phyloP scores from a whole-genome alignment of 331 rosid genomes.

The Malus hybrid region DNA sequence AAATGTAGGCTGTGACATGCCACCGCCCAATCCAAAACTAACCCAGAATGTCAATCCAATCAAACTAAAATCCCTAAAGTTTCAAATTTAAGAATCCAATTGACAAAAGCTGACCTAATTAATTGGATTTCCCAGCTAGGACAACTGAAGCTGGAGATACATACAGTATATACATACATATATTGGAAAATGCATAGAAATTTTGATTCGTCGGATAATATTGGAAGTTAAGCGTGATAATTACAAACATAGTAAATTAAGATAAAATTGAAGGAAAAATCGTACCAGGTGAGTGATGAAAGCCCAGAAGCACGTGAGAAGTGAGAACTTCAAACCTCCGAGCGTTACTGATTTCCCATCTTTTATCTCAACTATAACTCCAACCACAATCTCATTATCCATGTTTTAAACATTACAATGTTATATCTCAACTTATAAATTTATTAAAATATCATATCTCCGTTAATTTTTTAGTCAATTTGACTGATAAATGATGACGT shows the following conservation, averaged over 20 bases:
- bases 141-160: neutral
- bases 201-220: neutral
- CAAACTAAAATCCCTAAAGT: neutral
- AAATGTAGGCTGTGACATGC: neutral
- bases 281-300: neutral
- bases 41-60: constrained; percentile 2
- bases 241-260: neutral
- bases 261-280: neutral
- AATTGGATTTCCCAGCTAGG: neutral
- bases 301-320: neutral
- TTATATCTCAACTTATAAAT: too few relatives aligned
- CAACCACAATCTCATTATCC: too few relatives aligned
- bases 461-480: too few relatives aligned
- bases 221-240: neutral
- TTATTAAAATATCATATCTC: too few relatives aligned
- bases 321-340: neutral
- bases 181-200: neutral
- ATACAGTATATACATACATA: neutral
- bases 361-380: neutral
- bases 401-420: too few relatives aligned
- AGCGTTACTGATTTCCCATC: neutral
- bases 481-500: too few relatives aligned
- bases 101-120: constrained; percentile 5
- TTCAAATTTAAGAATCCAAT: neutral
- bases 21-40: neutral